Evolutionary conservation across 225 moss, liverwort and hornwort genomes (phyloP).

Genomic region (Thuidium tamariscinum): DNA sequence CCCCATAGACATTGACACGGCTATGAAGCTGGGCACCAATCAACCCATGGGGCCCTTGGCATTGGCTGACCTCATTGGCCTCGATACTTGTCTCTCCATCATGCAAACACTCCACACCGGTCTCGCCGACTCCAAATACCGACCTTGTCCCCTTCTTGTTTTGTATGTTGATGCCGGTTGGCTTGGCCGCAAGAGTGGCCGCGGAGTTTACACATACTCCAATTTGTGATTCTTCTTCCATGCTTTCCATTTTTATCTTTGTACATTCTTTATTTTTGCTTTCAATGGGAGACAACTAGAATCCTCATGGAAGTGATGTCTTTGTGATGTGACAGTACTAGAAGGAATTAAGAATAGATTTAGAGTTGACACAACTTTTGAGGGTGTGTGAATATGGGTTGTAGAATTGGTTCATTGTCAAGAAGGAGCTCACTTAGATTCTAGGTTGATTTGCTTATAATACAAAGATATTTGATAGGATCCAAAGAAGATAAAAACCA

Average conservation of each 20-base stretch:
- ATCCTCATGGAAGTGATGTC: too few relatives aligned
- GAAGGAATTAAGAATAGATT: not conserved
- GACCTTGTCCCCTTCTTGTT: slow-evolving; percentile 69
- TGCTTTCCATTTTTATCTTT: not conserved
- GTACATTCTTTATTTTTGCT: not conserved
- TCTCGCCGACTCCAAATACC: slow-evolving; percentile 63
- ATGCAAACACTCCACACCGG: slow-evolving; percentile 60
- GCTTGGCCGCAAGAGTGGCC: slow-evolving; percentile 66
- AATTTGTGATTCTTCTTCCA: not conserved
- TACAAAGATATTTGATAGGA: not conserved
- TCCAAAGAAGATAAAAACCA: not conserved
- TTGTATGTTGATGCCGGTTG: slow-evolving; percentile 85
- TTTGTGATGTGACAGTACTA: accelerated
- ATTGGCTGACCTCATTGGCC: slow-evolving; percentile 66
- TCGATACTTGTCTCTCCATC: slow-evolving; percentile 78
- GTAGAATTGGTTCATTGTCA: not conserved
- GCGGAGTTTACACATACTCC: slow-evolving; percentile 60
- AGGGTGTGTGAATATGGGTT: not conserved
- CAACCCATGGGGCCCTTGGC: slow-evolving; percentile 86
- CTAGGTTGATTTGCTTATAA: not conserved
- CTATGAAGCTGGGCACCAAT: slow-evolving; percentile 77
- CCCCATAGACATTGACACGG: slow-evolving; percentile 49
- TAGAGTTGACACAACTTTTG: not conserved
- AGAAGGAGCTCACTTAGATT: not conserved
- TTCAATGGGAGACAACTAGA: not conserved